Conservation (phyloP, 495 filamentous ascomycete genomes). For the Penicillium bialowiezense region DNA sequence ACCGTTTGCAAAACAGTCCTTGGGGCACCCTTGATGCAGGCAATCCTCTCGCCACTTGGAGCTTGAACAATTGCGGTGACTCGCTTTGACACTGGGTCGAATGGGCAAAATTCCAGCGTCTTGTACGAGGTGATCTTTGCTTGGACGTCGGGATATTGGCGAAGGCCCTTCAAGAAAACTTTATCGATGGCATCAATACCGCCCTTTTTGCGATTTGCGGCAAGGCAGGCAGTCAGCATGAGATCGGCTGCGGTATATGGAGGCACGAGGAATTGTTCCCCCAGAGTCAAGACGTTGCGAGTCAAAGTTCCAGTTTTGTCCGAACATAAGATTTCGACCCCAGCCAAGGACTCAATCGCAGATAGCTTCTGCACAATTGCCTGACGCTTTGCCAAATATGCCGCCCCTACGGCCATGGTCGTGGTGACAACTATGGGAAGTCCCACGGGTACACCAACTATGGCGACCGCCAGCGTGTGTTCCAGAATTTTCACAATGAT, state of each 20-base stretch:
- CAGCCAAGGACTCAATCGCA: constrained; percentile 90
- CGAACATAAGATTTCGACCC: constrained; percentile 92
- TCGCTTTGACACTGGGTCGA: constrained; percentile 94
- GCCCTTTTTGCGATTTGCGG: constrained; percentile 90
- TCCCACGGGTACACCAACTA: constrained; percentile 93
- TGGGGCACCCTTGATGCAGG: constrained; percentile 89
- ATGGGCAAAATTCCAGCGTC: constrained; percentile 78
- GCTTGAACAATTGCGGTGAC: constrained; percentile 81
- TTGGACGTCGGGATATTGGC: constrained; percentile 77
- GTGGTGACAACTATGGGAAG: constrained; percentile 93
- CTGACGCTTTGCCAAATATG: constrained; percentile 84
- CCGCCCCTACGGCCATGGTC: constrained; percentile 93
- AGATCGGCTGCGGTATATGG: constrained; percentile 80
- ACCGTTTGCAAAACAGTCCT: constrained; percentile 80
- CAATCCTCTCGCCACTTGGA: constrained; percentile 73
- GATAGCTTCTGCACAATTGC: constrained; percentile 93
- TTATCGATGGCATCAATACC: constrained; percentile 95
- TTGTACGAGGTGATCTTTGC: constrained; percentile 70
- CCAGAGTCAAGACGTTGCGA: constrained; percentile 86
- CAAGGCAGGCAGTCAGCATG: constrained; percentile 88
- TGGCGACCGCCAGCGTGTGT: constrained; percentile 80
- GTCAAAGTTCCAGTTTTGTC: constrained; percentile 89
- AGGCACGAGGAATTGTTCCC: constrained; percentile 77
- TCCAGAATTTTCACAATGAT: constrained; percentile 70
- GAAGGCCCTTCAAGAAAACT: constrained; percentile 82